Percentiles rank a stretch among this genome's conserved stretches.
These are phyloP conservation scores for Acanthamoeba castellanii DNA, from an alignment of 208 protist species.

Conservation along the genomic window DNA sequence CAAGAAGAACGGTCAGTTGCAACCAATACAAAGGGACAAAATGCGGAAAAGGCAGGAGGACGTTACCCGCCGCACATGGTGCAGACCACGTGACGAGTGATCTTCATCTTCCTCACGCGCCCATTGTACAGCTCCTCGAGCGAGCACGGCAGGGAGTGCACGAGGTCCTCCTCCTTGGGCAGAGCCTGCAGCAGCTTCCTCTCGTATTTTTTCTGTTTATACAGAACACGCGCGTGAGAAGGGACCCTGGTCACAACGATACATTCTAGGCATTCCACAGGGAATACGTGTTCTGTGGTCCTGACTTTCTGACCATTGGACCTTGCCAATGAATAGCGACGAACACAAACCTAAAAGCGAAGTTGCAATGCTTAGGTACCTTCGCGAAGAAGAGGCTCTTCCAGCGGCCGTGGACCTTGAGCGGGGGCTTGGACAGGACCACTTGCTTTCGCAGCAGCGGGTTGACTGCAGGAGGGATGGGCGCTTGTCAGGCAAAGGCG, in stretches of 20 bases:
- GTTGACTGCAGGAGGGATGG: neutral
- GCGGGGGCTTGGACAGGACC: neutral
- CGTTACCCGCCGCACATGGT: slow-evolving; percentile 31
- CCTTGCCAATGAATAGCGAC: neutral
- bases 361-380: neutral
- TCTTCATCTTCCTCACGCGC: slow-evolving; percentile 32
- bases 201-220: slow-evolving; percentile 28
- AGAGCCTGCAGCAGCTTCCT: neutral
- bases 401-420: slow-evolving; percentile 28
- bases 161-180: slow-evolving; percentile 41
- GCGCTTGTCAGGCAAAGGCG: neutral
- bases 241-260: no score
- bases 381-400: slow-evolving; percentile 22
- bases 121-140: slow-evolving; percentile 41
- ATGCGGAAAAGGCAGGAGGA: neutral
- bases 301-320: no score
- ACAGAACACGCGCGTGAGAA: no score
- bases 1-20: neutral
- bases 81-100: slow-evolving; percentile 30
- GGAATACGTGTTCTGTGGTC: no score
- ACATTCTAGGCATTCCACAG: no score
- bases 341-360: neutral
- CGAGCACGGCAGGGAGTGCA: slow-evolving; percentile 8
- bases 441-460: slow-evolving; percentile 29
- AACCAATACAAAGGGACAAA: neutral